Percentiles rank a stretch among this genome's conserved stretches.
Evolutionary conservation across 2,329 filamentous ascomycete species (phyloP).

Genomic region (Emergomyces africanus): DNA sequence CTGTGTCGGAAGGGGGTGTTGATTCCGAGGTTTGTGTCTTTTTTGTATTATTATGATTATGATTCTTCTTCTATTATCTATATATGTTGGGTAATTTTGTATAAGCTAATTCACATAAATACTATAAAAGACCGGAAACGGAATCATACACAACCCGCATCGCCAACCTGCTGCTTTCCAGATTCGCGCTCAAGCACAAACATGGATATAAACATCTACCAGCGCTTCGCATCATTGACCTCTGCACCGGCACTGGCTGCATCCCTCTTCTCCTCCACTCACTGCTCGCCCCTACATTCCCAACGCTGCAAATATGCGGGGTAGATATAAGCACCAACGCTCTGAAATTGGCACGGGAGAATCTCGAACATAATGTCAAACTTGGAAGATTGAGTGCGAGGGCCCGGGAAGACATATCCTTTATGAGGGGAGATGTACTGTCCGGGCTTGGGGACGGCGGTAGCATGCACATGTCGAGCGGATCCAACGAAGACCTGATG

Average conservation of each 20-base stretch:
- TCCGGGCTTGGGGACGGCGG: neutral
- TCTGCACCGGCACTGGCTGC: conserved; percentile 86
- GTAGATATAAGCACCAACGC: conserved; percentile 61
- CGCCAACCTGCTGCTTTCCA: conserved; percentile 31
- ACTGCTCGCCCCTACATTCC: conserved; percentile 36
- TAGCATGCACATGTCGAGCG: neutral
- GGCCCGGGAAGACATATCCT: conserved; percentile 27
- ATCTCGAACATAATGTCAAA: conserved; percentile 43
- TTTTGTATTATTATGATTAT: neutral
- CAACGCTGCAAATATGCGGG: conserved; percentile 45
- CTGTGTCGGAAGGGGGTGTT: conserved; percentile 64
- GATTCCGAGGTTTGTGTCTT: conserved; percentile 51
- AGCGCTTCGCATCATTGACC: conserved; percentile 56
- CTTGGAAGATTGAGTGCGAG: conserved; percentile 15
- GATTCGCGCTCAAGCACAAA: conserved; percentile 2
- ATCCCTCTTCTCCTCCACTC: conserved; percentile 66
- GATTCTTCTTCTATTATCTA: neutral
- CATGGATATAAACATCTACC: conserved; percentile 4
- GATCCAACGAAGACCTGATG: neutral
- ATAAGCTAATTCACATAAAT: neutral
- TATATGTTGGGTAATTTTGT: too few relatives aligned
- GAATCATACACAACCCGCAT: conserved; percentile 53
- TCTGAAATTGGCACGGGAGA: conserved; percentile 51
- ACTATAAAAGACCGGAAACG: conserved; percentile 50
- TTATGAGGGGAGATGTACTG: conserved; percentile 32